These are phyloP conservation scores for Jackrogersella minutella DNA, from an alignment of 495 filamentous ascomycete species.

Conservation along the genomic window DNA sequence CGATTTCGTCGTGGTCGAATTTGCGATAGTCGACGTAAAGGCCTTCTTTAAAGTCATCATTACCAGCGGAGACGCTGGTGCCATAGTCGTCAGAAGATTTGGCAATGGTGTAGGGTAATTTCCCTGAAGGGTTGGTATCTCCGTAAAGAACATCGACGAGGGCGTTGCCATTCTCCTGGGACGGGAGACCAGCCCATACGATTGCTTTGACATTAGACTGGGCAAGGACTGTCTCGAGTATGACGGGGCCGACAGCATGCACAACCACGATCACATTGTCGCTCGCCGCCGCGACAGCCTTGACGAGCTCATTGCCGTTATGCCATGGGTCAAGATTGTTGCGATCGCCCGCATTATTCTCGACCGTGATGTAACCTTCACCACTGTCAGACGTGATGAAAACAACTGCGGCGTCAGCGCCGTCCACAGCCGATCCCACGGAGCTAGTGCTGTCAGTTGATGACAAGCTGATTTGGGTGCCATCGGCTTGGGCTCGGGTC, in stretches of 20 bases:
- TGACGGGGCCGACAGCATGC: conserved; percentile 89
- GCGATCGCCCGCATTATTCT: conserved; percentile 66
- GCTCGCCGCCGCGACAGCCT: conserved; percentile 65
- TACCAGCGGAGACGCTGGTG: conserved; percentile 62
- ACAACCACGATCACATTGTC: conserved; percentile 85
- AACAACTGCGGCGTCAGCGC: conserved; percentile 68
- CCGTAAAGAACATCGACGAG: conserved; percentile 87
- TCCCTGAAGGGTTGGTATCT: conserved; percentile 80
- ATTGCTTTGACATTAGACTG: conserved; percentile 80
- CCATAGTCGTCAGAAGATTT: conserved; percentile 83
- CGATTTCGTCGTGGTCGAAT: conserved; percentile 72
- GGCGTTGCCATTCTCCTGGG: conserved; percentile 90
- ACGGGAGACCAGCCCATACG: conserved; percentile 87
- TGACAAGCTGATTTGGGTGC: conserved; percentile 57
- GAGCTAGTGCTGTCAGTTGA: conserved; percentile 60
- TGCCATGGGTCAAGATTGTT: conserved; percentile 76
- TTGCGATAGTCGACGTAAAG: conserved; percentile 86
- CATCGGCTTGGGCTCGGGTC: conserved; percentile 55
- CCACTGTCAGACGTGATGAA: conserved; percentile 73
- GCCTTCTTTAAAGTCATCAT: conserved; percentile 75
- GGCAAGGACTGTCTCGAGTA: conserved; percentile 83
- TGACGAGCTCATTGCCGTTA: conserved; percentile 76
- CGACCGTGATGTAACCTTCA: conserved; percentile 72
- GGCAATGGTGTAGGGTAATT: conserved; percentile 90
- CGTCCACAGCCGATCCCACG: conserved; percentile 58